Percentiles rank a stretch among this genome's conserved stretches.
phyloP scores from a whole-genome alignment of 257 asterid genomes.

The Ajuga chamaepitys region DNA sequence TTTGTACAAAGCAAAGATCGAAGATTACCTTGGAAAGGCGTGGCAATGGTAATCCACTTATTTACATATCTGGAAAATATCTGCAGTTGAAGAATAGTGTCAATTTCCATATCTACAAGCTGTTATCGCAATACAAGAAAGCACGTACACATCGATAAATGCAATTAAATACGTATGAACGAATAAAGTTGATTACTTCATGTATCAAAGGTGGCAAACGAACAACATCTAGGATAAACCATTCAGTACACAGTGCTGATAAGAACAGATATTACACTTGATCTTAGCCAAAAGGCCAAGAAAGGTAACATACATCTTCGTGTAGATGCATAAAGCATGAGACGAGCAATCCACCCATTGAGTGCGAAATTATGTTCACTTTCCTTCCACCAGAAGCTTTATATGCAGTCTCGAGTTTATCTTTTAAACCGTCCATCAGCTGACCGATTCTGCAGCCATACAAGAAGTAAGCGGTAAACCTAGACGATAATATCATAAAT shows the following conservation, averaged over 20 bases:
- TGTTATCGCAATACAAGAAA: background rate
- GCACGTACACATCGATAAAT: background rate
- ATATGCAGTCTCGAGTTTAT: constrained; percentile 66
- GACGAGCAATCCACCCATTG: constrained; percentile 96
- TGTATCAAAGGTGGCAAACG: background rate
- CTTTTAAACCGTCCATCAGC: constrained; percentile 60
- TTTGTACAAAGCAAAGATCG: background rate
- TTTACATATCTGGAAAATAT: constrained; percentile 60
- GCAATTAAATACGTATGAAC: background rate
- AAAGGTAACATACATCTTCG: constrained; percentile 46
- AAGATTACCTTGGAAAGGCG: constrained; percentile 71
- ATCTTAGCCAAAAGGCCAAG: too few relatives aligned
- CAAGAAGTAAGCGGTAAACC: background rate
- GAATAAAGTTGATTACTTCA: background rate
- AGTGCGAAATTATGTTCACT: constrained; percentile 84
- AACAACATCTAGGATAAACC: background rate
- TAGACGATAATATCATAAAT: background rate
- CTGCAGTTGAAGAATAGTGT: constrained; percentile 31
- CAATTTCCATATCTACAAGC: background rate
- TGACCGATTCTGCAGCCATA: constrained; percentile 58
- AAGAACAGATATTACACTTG: too few relatives aligned
- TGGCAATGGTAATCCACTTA: constrained; percentile 76
- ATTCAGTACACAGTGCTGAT: too few relatives aligned
- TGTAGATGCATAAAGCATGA: constrained; percentile 69
- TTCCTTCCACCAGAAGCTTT: constrained; percentile 92